Conservation (phyloP, 208 protist genomes). For the Leishmania amazonensis region DNA sequence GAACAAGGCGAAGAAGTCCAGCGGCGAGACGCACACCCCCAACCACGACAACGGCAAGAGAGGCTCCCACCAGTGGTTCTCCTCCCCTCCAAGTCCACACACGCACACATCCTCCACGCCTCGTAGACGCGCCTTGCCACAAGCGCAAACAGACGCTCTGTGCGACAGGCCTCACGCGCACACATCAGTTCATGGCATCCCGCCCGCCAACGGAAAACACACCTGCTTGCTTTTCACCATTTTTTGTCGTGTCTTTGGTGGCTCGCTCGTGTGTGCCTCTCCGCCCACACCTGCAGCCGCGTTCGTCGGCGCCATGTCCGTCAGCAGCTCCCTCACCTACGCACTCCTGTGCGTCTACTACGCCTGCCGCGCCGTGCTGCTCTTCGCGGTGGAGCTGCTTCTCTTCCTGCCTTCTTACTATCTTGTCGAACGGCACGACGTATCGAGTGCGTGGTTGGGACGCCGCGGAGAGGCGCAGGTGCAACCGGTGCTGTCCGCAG, state of each 20-base stretch:
- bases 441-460: constrained; percentile 23
- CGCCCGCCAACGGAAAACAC: too few species aligned
- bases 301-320: constrained; percentile 3
- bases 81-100: neutral
- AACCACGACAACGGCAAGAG: neutral
- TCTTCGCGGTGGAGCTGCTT: constrained; percentile 20
- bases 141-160: neutral
- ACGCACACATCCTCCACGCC: too few species aligned
- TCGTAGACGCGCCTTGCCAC: too few species aligned
- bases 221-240: neutral
- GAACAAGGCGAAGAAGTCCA: neutral
- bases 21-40: neutral
- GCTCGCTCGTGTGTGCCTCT: neutral
- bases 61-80: neutral
- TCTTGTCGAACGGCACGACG: constrained; percentile 26
- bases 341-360: constrained; percentile 23
- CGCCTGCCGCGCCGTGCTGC: constrained; percentile 10
- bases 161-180: neutral
- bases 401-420: constrained; percentile 28
- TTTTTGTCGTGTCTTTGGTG: neutral
- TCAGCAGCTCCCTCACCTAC: constrained; percentile 13
- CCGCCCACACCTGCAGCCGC: neutral
- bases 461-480: constrained; percentile 28
- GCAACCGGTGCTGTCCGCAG: constrained; percentile 23
- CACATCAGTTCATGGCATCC: too few species aligned